Percentiles rank a stretch among this genome's conserved stretches.
phyloP scores from a whole-genome alignment of 495 filamentous ascomycete genomes.

The Elaphomyces granulatus region DNA sequence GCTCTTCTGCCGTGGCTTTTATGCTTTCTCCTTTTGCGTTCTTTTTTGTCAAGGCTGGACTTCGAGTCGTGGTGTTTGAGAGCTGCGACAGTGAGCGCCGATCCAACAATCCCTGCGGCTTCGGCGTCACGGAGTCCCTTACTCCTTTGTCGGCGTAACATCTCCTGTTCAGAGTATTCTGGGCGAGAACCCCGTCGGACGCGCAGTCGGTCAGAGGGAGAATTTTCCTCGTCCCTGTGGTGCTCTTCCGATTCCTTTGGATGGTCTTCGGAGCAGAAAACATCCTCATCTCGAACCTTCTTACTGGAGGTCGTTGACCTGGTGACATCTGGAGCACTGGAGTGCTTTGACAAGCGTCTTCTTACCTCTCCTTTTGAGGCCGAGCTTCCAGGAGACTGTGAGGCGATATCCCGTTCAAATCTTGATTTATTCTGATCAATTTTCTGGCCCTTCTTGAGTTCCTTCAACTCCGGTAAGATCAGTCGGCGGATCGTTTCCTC shows the following conservation, averaged over 20 bases:
- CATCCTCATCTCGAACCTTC: slow-evolving; percentile 43
- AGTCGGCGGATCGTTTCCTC: slow-evolving; percentile 89
- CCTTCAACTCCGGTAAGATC: slow-evolving; percentile 82
- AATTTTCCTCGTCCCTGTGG: slow-evolving; percentile 26
- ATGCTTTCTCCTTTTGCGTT: slow-evolving; percentile 31
- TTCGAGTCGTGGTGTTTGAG: slow-evolving; percentile 51
- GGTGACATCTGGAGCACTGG: slow-evolving; percentile 53
- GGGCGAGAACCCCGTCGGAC: slow-evolving; percentile 35
- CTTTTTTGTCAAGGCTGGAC: slow-evolving; percentile 39
- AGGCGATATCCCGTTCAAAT: slow-evolving; percentile 47
- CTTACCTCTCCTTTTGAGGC: slow-evolving; percentile 44
- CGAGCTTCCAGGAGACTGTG: slow-evolving; percentile 44
- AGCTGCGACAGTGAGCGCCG: slow-evolving; percentile 47
- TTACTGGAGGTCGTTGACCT: slow-evolving; percentile 34
- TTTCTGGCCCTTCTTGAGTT: slow-evolving; percentile 78
- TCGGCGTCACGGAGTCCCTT: slow-evolving; percentile 44
- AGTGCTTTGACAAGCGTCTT: slow-evolving; percentile 50
- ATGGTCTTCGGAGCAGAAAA: slow-evolving; percentile 28
- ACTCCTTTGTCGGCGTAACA: slow-evolving; percentile 41
- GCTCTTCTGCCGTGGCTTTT: slow-evolving; percentile 41
- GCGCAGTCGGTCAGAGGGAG: slow-evolving; percentile 29
- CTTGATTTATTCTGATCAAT: slow-evolving; percentile 43
- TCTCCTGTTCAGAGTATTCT: slow-evolving; percentile 37
- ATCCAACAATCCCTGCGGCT: slow-evolving; percentile 38
- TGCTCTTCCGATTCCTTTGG: slow-evolving; percentile 29